Conservation (phyloP, 306 rosid species). For the Abrus precatorius region DNA sequence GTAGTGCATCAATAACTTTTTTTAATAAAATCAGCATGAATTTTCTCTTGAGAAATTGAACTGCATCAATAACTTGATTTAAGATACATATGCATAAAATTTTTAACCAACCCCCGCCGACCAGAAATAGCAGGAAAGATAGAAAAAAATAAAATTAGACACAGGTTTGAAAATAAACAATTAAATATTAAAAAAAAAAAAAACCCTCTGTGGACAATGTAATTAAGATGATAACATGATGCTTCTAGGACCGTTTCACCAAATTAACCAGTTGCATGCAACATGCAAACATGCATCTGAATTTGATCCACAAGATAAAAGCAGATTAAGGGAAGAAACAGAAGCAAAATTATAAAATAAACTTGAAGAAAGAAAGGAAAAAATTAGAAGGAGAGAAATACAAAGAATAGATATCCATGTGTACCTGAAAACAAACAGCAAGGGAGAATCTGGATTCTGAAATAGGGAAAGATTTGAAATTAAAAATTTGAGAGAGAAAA, state of each 20-base stretch:
- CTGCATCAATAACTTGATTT: not conserved
- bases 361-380: not conserved
- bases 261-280: conserved; percentile 46
- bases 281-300: conserved; percentile 52
- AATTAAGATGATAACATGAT: conserved; percentile 12
- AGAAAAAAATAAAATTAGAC: not conserved
- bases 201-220: not conserved
- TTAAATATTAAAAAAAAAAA: not conserved
- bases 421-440: conserved; percentile 47
- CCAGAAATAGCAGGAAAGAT: not conserved
- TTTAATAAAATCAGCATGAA: conserved; percentile 2
- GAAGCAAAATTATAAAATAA: not conserved
- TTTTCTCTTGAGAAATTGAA: conserved; percentile 10
- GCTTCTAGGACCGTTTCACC: not conserved
- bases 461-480: not conserved
- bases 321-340: conserved; percentile 5
- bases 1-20: conserved; percentile 17
- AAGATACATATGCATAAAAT: not conserved
- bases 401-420: not conserved
- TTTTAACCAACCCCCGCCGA: not conserved
- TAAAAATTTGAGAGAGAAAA: not conserved
- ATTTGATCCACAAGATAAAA: conserved; percentile 10
- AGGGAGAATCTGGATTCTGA: conserved; percentile 30
- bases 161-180: not conserved
- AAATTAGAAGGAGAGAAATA: not conserved